A percentile compares a stretch with the other conserved stretches of the same genome.
Evolutionary conservation across 306 rosid genomes (phyloP).

Genomic region (Castanospermum australe): DNA sequence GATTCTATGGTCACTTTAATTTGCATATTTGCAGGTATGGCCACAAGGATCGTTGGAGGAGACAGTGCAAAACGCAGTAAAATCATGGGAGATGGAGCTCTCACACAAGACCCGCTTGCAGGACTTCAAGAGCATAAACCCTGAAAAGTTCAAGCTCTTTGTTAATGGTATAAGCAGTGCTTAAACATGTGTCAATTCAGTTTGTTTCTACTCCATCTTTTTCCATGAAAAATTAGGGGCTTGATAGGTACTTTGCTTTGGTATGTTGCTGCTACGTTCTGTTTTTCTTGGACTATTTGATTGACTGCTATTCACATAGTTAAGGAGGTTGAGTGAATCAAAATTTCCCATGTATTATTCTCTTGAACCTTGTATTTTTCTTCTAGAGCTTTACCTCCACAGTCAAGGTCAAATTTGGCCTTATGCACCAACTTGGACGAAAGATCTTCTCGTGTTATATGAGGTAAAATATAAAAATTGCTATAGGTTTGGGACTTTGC

Average conservation of each 20-base stretch:
- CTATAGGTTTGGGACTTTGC: no score
- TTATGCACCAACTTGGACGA: not conserved
- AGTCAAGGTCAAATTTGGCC: not conserved
- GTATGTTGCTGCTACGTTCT: not conserved
- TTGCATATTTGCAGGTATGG: slow-evolving; percentile 43
- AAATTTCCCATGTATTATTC: not conserved
- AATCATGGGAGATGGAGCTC: slow-evolving; percentile 63
- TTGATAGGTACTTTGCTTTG: not conserved
- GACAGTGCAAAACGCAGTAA: slow-evolving; percentile 49
- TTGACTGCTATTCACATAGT: not conserved
- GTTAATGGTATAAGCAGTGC: slow-evolving; percentile 45
- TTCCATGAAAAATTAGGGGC: not conserved
- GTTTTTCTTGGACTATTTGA: not conserved
- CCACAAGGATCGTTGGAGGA: slow-evolving; percentile 55
- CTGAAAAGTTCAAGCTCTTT: slow-evolving; percentile 50
- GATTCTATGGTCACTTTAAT: not conserved
- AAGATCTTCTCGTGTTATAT: not conserved
- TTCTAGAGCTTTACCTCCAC: not conserved
- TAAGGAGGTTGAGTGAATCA: not conserved
- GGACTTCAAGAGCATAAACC: slow-evolving; percentile 50
- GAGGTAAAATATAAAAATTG: not conserved
- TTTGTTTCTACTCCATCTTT: not conserved
- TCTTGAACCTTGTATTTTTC: no score
- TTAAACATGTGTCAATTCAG: not conserved
- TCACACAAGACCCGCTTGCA: slow-evolving; percentile 50